Percentiles rank a stretch among this genome's conserved stretches.
Conservation (phyloP, 768 basidiomycete species). For the Hypholoma fasciculare region DNA sequence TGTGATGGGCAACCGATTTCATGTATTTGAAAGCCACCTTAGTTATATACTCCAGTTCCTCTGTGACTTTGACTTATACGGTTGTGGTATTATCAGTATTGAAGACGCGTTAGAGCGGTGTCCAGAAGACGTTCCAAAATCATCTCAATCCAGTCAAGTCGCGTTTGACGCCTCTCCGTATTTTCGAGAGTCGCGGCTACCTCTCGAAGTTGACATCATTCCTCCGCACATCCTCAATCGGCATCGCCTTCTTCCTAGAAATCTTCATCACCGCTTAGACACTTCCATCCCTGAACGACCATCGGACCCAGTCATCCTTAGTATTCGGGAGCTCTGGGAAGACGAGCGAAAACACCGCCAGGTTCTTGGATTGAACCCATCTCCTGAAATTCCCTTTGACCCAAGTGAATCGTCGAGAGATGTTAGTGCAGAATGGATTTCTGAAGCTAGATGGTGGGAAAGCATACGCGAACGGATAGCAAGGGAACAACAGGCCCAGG, state of each 20-base stretch:
- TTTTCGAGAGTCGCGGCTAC: conserved; percentile 62
- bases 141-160: conserved; percentile 7
- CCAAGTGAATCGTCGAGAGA: conserved; percentile 63
- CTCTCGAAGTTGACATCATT: conserved; percentile 82
- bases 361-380: conserved; percentile 66
- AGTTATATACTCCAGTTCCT: conserved; percentile 89
- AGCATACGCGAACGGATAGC: conserved; percentile 66
- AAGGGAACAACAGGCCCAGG: conserved; percentile 30
- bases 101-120: conserved; percentile 64
- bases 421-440: conserved; percentile 63
- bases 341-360: conserved; percentile 83
- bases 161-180: conserved; percentile 54
- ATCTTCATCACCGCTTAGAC: conserved; percentile 63
- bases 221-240: conserved; percentile 88
- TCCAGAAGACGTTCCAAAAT: conserved; percentile 22
- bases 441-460: conserved; percentile 76
- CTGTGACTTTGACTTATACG: conserved; percentile 93
- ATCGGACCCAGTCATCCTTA: conserved; percentile 76
- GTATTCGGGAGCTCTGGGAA: conserved; percentile 95
- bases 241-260: conserved; percentile 58
- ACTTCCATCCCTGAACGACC: conserved; percentile 57
- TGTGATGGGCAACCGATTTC: conserved; percentile 77
- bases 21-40: conserved; percentile 88
- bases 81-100: conserved; percentile 88
- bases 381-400: conserved; percentile 72